These are phyloP conservation scores for Sonneratia caseolaris DNA, from an alignment of 345 rosid genomes.

Conservation along the genomic window DNA sequence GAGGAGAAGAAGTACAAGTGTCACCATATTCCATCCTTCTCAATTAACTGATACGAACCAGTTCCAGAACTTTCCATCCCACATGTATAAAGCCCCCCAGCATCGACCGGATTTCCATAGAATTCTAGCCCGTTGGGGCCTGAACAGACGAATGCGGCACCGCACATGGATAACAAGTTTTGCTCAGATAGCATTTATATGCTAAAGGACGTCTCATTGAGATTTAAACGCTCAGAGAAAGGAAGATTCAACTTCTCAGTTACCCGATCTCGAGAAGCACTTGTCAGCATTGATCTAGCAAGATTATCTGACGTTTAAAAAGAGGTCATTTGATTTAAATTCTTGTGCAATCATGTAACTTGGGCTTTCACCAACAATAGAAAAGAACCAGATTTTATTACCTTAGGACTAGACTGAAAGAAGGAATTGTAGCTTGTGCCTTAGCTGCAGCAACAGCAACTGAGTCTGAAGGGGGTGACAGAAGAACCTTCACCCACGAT, in stretches of 20 bases:
- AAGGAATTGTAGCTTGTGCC: constrained; percentile 77
- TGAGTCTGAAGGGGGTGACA: constrained; percentile 85
- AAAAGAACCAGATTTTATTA: constrained; percentile 17
- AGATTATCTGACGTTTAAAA: constrained; percentile 43
- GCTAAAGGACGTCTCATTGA: constrained; percentile 1
- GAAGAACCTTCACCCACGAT: constrained; percentile 72
- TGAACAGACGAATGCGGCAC: constrained; percentile 18
- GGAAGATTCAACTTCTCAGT: constrained; percentile 73
- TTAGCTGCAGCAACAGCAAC: constrained; percentile 90
- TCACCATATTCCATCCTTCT: constrained; percentile 96
- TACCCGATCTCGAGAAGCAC: constrained; percentile 92
- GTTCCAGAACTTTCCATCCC: constrained; percentile 99
- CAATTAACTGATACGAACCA: constrained; percentile 91
- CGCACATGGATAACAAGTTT: too few relatives aligned
- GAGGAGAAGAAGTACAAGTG: constrained; percentile 7
- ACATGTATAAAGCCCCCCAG: constrained; percentile 80
- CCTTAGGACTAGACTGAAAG: constrained; percentile 70
- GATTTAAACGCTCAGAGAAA: constrained; percentile 54
- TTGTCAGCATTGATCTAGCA: constrained; percentile 95
- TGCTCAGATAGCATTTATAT: not conserved
- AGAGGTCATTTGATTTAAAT: constrained; percentile 7
- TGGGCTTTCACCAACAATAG: not conserved
- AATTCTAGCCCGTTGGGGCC: constrained; percentile 98
- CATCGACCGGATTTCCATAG: constrained; percentile 95
- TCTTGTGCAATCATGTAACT: not conserved